Evolutionary conservation across 2,329 filamentous ascomycete species (phyloP).

Genomic region (Talaromyces amestolkiae): DNA sequence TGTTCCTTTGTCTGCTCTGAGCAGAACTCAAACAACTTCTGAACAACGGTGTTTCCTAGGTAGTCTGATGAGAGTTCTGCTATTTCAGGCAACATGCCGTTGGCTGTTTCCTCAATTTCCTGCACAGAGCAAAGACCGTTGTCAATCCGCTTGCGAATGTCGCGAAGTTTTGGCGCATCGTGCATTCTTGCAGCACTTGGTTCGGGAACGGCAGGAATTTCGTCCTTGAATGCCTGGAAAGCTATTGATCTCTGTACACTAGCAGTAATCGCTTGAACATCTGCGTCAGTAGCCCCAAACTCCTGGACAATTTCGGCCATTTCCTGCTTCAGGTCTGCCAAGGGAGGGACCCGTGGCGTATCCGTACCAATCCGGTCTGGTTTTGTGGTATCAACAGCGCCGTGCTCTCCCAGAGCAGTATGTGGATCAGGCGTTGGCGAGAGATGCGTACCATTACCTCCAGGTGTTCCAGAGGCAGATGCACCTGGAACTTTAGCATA

Average conservation of each 20-base stretch:
- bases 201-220: slow-evolving; percentile 86
- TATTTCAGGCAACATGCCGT: slow-evolving; percentile 94
- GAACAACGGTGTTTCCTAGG: slow-evolving; percentile 97
- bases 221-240: slow-evolving; percentile 69
- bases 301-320: slow-evolving; percentile 83
- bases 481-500: slow-evolving; percentile 94
- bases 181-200: slow-evolving; percentile 84
- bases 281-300: slow-evolving; percentile 80
- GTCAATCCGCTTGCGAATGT: slow-evolving; percentile 96
- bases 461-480: slow-evolving; percentile 74
- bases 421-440: slow-evolving; percentile 90
- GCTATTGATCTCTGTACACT: slow-evolving; percentile 75
- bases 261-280: slow-evolving; percentile 67
- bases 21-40: slow-evolving; percentile 97
- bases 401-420: slow-evolving; percentile 35
- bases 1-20: slow-evolving; percentile 85
- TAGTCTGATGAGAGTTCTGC: slow-evolving; percentile 94
- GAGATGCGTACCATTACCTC: slow-evolving; percentile 80
- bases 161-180: slow-evolving; percentile 88
- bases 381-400: slow-evolving; percentile 31
- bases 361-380: slow-evolving; percentile 34
- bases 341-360: slow-evolving; percentile 61
- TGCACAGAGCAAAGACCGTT: slow-evolving; percentile 81
- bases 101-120: slow-evolving; percentile 89
- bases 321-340: slow-evolving; percentile 76